A percentile compares a stretch with the other conserved stretches of the same genome.
These are phyloP conservation scores for Acanthamoeba polyphaga DNA, from an alignment of 208 protist genomes.

Conservation along the genomic window DNA sequence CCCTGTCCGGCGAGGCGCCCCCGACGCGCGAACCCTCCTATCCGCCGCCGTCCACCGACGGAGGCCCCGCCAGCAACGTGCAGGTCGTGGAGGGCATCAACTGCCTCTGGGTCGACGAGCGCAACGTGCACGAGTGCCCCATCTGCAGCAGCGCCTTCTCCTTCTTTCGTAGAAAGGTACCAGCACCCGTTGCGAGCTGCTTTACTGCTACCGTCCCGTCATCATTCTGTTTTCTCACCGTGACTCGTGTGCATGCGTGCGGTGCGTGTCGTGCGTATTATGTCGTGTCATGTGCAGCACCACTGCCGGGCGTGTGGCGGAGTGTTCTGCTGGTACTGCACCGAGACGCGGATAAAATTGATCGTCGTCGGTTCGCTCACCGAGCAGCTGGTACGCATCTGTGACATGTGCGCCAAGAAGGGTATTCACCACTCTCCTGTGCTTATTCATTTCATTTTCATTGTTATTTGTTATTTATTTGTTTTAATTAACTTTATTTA, in stretches of 20 bases:
- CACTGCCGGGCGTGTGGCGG: constrained; percentile 51
- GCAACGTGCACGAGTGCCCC: constrained; percentile 10
- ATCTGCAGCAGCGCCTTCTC: constrained; percentile 41
- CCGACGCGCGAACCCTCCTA: background rate
- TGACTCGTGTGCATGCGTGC: background rate
- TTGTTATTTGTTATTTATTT: background rate
- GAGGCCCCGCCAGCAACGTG: constrained; percentile 1
- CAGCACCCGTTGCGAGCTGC: background rate
- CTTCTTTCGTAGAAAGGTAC: constrained; percentile 27
- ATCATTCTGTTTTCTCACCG: background rate
- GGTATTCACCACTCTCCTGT: background rate
- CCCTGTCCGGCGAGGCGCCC: background rate
- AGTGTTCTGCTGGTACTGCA: constrained; percentile 70
- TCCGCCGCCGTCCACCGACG: background rate
- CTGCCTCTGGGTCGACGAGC: constrained; percentile 53
- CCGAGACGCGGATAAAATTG: background rate
- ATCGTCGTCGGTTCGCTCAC: background rate
- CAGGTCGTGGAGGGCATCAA: constrained; percentile 54
- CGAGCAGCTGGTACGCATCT: constrained; percentile 59
- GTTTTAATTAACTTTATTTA: background rate
- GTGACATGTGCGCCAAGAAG: constrained; percentile 49
- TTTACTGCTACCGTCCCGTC: background rate
- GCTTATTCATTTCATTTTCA: too few relatives aligned
- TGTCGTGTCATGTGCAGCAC: background rate
- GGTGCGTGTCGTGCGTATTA: background rate